Conservation (phyloP, 257 asterid genomes). For the Capsicum pubescens region DNA sequence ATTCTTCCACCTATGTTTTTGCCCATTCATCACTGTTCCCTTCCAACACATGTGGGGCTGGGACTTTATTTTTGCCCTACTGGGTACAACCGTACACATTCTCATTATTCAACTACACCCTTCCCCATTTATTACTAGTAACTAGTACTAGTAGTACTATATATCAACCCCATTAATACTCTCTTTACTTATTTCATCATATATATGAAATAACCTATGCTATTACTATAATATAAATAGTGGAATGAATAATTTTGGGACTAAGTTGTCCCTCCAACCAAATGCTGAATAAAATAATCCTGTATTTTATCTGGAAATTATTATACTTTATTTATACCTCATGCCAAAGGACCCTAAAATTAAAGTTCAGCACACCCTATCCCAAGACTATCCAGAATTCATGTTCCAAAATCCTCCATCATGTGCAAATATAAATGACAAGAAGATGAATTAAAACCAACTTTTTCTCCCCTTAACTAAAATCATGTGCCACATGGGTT, state of each 20-base stretch:
- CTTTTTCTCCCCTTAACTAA: not conserved
- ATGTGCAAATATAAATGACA: not conserved
- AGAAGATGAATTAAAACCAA: not conserved
- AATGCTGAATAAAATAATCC: too few species aligned
- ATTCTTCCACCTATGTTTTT: not conserved
- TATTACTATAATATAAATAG: too few species aligned
- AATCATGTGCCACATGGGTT: conserved; percentile 31
- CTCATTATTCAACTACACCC: not conserved
- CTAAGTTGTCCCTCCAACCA: too few species aligned
- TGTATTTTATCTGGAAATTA: too few species aligned
- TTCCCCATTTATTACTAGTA: not conserved
- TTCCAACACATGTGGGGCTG: too few species aligned
- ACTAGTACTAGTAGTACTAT: too few species aligned
- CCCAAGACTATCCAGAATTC: conserved; percentile 1
- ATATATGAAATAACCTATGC: too few species aligned
- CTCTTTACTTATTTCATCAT: not conserved
- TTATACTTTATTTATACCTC: too few species aligned
- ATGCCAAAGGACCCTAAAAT: too few species aligned
- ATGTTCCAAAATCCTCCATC: not conserved
- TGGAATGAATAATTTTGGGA: too few species aligned
- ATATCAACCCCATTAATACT: not conserved
- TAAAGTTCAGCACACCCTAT: not conserved
- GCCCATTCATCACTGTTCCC: not conserved
- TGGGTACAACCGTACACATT: conserved; percentile 35
- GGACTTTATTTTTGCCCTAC: not conserved